These are phyloP conservation scores for Pleurotus djamor DNA, from an alignment of 768 basidiomycete genomes.

Conservation along the genomic window DNA sequence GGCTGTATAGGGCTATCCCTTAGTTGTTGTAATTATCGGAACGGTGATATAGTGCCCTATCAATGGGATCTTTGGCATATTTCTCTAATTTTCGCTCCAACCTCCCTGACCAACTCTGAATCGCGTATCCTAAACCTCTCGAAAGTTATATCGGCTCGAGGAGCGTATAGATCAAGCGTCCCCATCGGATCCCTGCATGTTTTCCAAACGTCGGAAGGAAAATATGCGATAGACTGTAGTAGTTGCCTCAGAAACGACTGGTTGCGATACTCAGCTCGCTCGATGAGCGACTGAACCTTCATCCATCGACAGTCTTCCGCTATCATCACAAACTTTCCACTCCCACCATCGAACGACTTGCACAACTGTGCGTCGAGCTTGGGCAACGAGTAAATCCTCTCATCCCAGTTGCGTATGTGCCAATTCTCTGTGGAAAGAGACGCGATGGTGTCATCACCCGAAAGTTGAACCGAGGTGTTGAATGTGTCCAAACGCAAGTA, in stretches of 20 bases:
- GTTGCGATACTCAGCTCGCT: conserved; percentile 3
- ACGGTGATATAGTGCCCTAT: not conserved
- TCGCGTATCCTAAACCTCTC: conserved; percentile 40
- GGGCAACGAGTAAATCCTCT: conserved; percentile 38
- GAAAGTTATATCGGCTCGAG: conserved; percentile 36
- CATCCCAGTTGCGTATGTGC: conserved; percentile 29
- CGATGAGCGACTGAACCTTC: conserved; percentile 20
- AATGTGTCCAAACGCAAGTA: conserved; percentile 36
- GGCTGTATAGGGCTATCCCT: conserved; percentile 24
- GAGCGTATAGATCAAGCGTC: conserved; percentile 29
- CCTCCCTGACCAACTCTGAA: conserved; percentile 35
- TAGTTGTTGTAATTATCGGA: no score
- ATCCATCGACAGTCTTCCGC: conserved; percentile 35
- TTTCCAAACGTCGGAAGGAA: conserved; percentile 26
- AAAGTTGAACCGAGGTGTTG: conserved; percentile 28
- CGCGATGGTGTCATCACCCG: conserved; percentile 13
- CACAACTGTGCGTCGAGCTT: conserved; percentile 34
- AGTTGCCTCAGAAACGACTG: conserved; percentile 11
- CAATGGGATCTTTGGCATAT: conserved; percentile 10
- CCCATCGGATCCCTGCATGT: conserved; percentile 26
- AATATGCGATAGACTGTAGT: conserved; percentile 16
- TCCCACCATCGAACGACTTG: conserved; percentile 30
- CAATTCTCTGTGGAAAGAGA: conserved; percentile 25
- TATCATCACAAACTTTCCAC: conserved; percentile 37
- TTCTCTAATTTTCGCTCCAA: conserved; percentile 13